Evolutionary conservation across 257 asterid genomes (phyloP).

Genomic region (Striga asiatica): DNA sequence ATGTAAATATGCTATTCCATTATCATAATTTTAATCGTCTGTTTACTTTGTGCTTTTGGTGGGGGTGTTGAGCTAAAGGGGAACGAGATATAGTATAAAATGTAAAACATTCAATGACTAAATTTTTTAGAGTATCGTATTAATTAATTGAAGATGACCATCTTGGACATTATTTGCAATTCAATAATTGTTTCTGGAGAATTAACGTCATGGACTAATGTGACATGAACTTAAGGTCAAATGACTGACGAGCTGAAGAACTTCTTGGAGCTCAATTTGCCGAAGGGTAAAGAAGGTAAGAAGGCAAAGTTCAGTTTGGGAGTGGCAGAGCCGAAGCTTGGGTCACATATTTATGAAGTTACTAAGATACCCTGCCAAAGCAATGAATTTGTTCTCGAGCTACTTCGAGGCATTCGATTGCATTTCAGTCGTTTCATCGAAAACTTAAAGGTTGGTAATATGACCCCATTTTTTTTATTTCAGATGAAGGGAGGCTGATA

Average conservation of each 20-base stretch:
- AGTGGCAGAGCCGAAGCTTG: conserved; percentile 81
- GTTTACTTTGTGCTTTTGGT: not conserved
- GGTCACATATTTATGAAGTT: conserved; percentile 66
- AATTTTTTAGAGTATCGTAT: not conserved
- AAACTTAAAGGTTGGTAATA: conserved; percentile 59
- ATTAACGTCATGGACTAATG: not conserved
- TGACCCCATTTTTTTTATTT: not conserved
- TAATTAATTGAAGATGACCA: not conserved
- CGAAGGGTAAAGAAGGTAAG: conserved; percentile 80
- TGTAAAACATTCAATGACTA: not conserved
- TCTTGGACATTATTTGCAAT: not conserved
- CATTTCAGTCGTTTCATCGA: conserved; percentile 59
- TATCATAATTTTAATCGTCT: not conserved
- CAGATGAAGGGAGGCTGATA: too few species aligned
- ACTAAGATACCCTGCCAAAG: conserved; percentile 86
- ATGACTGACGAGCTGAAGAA: conserved; percentile 84
- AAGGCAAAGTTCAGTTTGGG: conserved; percentile 77
- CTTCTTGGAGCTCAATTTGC: conserved; percentile 67
- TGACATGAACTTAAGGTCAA: conserved; percentile 40
- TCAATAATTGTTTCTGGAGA: not conserved
- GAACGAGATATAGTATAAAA: not conserved
- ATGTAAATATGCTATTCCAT: not conserved
- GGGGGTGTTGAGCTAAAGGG: not conserved
- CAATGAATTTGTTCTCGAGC: conserved; percentile 77
- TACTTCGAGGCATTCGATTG: conserved; percentile 72